Evolutionary conservation across 139 green algal species (phyloP), one percentile per base, ranked within the genome.

Genomic region (Volvox africanus): DNA sequence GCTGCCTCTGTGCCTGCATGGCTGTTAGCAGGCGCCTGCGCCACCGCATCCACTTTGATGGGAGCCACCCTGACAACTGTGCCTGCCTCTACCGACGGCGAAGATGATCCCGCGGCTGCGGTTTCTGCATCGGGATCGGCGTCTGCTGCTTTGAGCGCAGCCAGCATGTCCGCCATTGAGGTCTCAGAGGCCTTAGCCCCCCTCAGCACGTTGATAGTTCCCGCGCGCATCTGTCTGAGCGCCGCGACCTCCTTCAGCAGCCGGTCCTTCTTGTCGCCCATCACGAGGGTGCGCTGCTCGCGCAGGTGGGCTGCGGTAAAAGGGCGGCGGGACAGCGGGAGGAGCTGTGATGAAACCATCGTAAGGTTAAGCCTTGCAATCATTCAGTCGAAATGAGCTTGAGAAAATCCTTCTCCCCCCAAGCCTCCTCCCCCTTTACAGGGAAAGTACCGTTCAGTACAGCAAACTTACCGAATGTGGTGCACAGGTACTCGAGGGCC

Each of bases 201-300:
- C 21, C 86, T 77, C n/a, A 90, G 73, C 37, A 90, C 86, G 86
- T 90, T 90, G 73, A 90, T 69, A n/a, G 5, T 18, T 6, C 86
- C 86, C 24, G 14, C 50, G 6, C 86, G 44, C 71, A 90, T 73
- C 86, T 61, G 30, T 44, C 86, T 77, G 50, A 90, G 86, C 73
- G 11, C 76, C 76, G 76, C 33, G 2, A 86, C 76, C 87, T 91
- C 87, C 33, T 30, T n/a, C 24, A 91, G 61, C 76, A 91, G 75
- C 37, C 55, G 55, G 61, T 91, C 76, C 87, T 91, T 91, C n/a
- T 61, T 61, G 33, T 91, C 87, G 87, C 87, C 76, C 76, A 86
- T 86, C 28, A 91, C 87, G 76, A 91, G 87, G 28, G 87, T 91
- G 76, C 76, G 76, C 87, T 91, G 87, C 61, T 91, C 87, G 32